These are phyloP conservation scores for Bryoerythrophyllum caledonicum DNA, from an alignment of 225 moss, liverwort and hornwort species.

Conservation along the genomic window DNA sequence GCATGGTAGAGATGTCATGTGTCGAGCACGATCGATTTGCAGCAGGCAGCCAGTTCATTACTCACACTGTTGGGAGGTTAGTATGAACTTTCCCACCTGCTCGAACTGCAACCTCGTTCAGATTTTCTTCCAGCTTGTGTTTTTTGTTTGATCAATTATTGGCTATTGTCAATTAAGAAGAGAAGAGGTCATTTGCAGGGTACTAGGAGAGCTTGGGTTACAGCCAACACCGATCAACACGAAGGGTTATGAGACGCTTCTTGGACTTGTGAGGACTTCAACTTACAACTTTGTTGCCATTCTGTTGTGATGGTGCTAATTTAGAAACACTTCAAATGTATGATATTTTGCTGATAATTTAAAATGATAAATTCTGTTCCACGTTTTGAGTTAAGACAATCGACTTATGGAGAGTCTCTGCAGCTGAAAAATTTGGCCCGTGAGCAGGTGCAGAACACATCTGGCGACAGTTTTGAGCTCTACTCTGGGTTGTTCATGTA, in stretches of 20 bases:
- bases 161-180: neutral
- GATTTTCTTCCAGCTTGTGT: neutral
- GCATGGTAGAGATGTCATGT: constrained; percentile 84
- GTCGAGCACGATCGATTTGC: constrained; percentile 74
- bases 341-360: neutral
- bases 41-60: constrained; percentile 76
- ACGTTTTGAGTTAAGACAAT: neutral
- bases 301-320: neutral
- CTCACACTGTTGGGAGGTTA: constrained; percentile 79
- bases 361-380: neutral
- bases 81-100: neutral
- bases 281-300: neutral
- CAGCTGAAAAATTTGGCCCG: neutral
- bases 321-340: neutral
- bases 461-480: constrained; percentile 72
- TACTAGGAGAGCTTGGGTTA: constrained; percentile 59
- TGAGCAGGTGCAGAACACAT: constrained; percentile 67
- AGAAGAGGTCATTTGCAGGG: constrained; percentile 29
- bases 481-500: constrained; percentile 76
- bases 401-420: neutral
- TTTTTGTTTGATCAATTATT: neutral
- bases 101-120: neutral
- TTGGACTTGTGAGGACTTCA: constrained; percentile 47
- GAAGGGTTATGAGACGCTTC: constrained; percentile 70
- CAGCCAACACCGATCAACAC: constrained; percentile 76